phyloP scores from a whole-genome alignment of 176 grass and related monocot species.

The Ampelocalamus luodianensis region DNA sequence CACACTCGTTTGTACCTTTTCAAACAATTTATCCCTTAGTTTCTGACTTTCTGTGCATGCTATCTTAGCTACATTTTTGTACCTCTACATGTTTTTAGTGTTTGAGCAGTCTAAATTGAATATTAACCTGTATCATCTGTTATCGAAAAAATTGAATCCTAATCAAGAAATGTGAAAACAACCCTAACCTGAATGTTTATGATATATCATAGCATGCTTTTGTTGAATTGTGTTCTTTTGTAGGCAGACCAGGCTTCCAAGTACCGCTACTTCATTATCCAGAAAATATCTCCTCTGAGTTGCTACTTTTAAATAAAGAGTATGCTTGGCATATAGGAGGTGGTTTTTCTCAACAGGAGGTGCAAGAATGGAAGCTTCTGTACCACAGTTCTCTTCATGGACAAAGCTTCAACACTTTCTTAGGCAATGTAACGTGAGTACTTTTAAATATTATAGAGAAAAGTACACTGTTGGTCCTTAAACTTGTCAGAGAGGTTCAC shows the following conservation, averaged over 20 bases:
- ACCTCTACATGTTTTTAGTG: slow-evolving; percentile 6
- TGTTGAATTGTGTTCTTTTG: slow-evolving; percentile 36
- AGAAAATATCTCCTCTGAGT: slow-evolving; percentile 58
- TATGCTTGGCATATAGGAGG: slow-evolving; percentile 96
- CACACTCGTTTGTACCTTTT: background rate
- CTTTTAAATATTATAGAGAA: slow-evolving; percentile 21
- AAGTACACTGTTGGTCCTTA: no score
- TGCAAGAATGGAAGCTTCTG: slow-evolving; percentile 84
- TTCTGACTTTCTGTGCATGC: background rate
- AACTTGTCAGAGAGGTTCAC: no score
- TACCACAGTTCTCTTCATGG: slow-evolving; percentile 95
- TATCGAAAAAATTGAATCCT: no score
- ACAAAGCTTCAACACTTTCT: slow-evolving; percentile 93
- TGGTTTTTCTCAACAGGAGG: slow-evolving; percentile 71
- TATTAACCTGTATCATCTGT: background rate
- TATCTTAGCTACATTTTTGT: background rate
- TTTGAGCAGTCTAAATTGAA: slow-evolving; percentile 13
- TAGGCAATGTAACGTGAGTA: slow-evolving; percentile 90
- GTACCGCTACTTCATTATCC: slow-evolving; percentile 74
- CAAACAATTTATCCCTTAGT: background rate
- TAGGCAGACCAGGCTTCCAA: slow-evolving; percentile 79
- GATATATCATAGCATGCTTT: slow-evolving; percentile 23
- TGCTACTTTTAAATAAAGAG: slow-evolving; percentile 76
- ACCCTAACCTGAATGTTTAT: slow-evolving; percentile 7
- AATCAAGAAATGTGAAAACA: slow-evolving; percentile 13